These are phyloP conservation scores for Penicillium waksmanii DNA, from an alignment of 495 filamentous ascomycete species.

Conservation along the genomic window DNA sequence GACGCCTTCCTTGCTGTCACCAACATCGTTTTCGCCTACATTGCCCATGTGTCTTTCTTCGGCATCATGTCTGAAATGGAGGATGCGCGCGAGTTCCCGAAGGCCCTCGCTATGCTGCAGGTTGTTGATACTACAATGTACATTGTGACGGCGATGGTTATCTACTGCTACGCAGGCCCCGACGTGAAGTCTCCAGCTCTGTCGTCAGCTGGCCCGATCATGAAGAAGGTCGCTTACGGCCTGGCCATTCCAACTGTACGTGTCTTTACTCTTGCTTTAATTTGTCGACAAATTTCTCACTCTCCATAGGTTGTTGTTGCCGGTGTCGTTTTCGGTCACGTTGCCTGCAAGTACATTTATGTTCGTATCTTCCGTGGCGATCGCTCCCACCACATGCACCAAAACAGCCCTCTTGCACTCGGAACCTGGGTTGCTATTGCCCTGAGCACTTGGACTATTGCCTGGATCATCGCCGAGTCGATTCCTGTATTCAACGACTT, in stretches of 20 bases:
- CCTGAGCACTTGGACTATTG: constrained; percentile 60
- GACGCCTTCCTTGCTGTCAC: constrained; percentile 38
- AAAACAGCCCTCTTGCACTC: constrained; percentile 47
- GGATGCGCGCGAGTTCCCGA: constrained; percentile 64
- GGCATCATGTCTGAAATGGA: constrained; percentile 76
- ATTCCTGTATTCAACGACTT: constrained; percentile 75
- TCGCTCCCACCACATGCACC: constrained; percentile 56
- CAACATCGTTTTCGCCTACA: constrained; percentile 47
- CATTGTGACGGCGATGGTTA: constrained; percentile 43
- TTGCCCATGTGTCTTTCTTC: constrained; percentile 67
- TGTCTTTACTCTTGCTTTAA: neutral
- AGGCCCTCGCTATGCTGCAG: constrained; percentile 65
- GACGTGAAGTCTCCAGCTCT: constrained; percentile 73
- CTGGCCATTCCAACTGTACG: constrained; percentile 67
- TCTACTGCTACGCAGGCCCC: constrained; percentile 71
- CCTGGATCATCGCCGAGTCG: constrained; percentile 72
- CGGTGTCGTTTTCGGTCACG: constrained; percentile 64
- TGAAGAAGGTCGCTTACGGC: constrained; percentile 76
- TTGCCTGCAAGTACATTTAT: constrained; percentile 65
- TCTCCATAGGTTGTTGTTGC: constrained; percentile 30
- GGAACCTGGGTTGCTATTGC: constrained; percentile 62
- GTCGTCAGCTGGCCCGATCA: constrained; percentile 59
- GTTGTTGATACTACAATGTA: constrained; percentile 67
- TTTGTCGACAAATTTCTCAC: neutral
- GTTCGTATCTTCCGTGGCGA: constrained; percentile 59